Evolutionary conservation across 2,329 filamentous ascomycete genomes (phyloP), one percentile per base, ranked within the genome.

Genomic region (Scleromitrula shiraiana): DNA sequence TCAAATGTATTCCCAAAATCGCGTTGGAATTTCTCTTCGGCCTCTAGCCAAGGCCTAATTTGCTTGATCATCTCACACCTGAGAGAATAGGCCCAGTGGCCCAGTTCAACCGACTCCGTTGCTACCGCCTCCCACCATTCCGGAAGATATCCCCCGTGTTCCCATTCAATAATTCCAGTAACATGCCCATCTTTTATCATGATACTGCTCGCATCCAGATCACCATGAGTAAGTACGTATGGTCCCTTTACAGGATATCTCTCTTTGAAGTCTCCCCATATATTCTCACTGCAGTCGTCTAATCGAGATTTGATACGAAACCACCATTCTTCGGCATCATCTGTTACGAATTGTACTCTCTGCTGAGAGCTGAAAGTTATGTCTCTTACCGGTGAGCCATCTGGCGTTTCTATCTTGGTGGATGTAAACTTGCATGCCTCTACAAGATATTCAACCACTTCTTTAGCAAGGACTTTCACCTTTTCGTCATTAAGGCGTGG

Each of bases 371-470:
- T 15, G 5, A 32, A 3, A 4, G 14, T 0, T 5, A 2, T 32
- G 10, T 43, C 41, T 35, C 41, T 23, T 7, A 43, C 6, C 2
- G 0, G 2, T 2, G 20, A 20, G 15, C 41, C 41, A 3, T 26
- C 20, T 26, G 30, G 20, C 2, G 20, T 17, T 24, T 19, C 9
- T 9, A n/a, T 8, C 9, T 23, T 35, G n/a, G 30, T 4, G 5
- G 29, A 33, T 17, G 41, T 43, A 24, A 35, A 43, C 22, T 26
- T 24, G 41, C 41, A 23, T 15, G 23, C 10, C 5, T 43, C 14
- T 17, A n/a, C 5, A 43, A 43, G 29, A 43, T 43, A 35, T 12
- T 43, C 10, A 22, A 43, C 41, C 27, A 43, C 30, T 43, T 43
- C 41, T 39, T 7, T 39, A 15, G 22, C 37, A 39, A n/a, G 7